These are phyloP conservation scores for Collybiopsis confluens DNA, from an alignment of 768 basidiomycete genomes.

Conservation along the genomic window DNA sequence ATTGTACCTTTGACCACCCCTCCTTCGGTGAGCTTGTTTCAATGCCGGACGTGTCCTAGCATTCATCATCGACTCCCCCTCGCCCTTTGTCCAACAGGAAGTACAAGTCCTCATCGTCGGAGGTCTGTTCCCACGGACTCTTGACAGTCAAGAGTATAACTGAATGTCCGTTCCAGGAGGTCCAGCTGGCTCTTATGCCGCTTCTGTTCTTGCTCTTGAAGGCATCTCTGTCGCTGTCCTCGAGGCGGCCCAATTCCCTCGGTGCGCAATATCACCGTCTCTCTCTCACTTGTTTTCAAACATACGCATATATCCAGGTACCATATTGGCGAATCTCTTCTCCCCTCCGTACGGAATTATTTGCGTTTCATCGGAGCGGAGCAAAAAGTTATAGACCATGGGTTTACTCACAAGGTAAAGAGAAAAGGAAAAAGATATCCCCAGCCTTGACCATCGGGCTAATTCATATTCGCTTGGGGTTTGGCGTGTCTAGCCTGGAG, in stretches of 20 bases:
- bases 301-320: conserved; percentile 30
- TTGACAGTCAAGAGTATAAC: background rate
- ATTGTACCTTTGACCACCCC: background rate
- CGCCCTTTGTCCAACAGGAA: conserved; percentile 23
- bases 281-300: background rate
- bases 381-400: conserved; percentile 42
- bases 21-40: background rate
- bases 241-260: conserved; percentile 22
- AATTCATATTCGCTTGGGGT: conserved; percentile 7
- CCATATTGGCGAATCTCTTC: conserved; percentile 58
- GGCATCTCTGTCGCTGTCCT: conserved; percentile 23
- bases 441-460: background rate
- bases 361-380: conserved; percentile 57
- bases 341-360: conserved; percentile 56
- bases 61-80: background rate
- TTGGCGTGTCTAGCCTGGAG: conserved; percentile 41
- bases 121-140: background rate
- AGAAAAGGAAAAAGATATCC: background rate
- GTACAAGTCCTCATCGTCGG: conserved; percentile 44
- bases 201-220: conserved; percentile 25
- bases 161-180: conserved; percentile 15
- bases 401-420: conserved; percentile 53
- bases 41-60: too few relatives aligned
- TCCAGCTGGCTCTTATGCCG: conserved; percentile 24
- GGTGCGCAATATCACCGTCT: conserved; percentile 3